These are phyloP conservation scores for Lactarius pseudohatsudake DNA, from an alignment of 768 basidiomycete genomes.

Conservation along the genomic window DNA sequence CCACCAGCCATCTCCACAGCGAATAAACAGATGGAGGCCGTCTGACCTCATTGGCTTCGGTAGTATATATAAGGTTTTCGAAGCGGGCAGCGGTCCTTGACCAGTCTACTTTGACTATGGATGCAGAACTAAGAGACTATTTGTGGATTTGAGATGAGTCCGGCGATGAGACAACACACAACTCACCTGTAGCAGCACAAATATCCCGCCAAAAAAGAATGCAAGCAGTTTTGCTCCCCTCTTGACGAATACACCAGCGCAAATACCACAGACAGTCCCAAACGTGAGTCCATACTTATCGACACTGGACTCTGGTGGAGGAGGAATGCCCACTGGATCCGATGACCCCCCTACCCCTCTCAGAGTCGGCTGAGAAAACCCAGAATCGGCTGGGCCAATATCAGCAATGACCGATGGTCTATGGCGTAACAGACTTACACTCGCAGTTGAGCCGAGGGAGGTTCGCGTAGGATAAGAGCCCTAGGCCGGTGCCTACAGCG, in stretches of 20 bases:
- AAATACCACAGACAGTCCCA: constrained; percentile 85
- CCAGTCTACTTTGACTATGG: constrained; percentile 83
- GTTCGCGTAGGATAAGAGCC: constrained; percentile 14
- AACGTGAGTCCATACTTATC: constrained; percentile 81
- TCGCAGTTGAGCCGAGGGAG: constrained; percentile 22
- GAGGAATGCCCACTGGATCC: constrained; percentile 37
- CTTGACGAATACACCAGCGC: constrained; percentile 91
- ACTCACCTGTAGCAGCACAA: constrained; percentile 85
- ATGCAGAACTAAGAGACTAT: constrained; percentile 78
- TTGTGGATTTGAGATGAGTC: constrained; percentile 1
- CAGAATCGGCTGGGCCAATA: not conserved
- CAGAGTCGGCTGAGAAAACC: constrained; percentile 3
- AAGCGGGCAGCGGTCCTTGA: constrained; percentile 58
- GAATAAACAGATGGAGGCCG: constrained; percentile 64
- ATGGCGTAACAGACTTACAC: constrained; percentile 4
- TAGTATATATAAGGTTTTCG: constrained; percentile 70
- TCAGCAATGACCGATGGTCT: not conserved
- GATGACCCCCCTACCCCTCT: not conserved
- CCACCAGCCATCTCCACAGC: constrained; percentile 62
- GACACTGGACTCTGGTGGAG: constrained; percentile 71
- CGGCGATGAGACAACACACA: not conserved
- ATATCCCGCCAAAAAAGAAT: constrained; percentile 85
- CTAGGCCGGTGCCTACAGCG: constrained; percentile 13
- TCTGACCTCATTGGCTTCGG: constrained; percentile 51
- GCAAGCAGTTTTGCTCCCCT: constrained; percentile 87